These are phyloP conservation scores for Fusarium tricinctum DNA, from an alignment of 2,329 filamentous ascomycete genomes.

Conservation along the genomic window DNA sequence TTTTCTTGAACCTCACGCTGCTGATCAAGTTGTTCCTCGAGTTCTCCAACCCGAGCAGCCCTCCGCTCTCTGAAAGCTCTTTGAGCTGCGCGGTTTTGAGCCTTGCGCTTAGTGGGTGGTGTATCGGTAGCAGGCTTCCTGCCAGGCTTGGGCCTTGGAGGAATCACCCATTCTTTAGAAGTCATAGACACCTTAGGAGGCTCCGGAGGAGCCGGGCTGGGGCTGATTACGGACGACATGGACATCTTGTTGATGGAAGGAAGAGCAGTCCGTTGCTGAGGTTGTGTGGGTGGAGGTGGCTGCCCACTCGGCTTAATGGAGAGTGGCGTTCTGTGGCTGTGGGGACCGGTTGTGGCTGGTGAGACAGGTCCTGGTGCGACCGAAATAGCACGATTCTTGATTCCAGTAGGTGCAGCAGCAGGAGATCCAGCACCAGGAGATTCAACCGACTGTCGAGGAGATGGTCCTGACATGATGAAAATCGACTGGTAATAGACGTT, in stretches of 20 bases:
- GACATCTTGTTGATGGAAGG: conserved; percentile 61
- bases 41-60: conserved; percentile 84
- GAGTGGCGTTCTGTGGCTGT: conserved; percentile 50
- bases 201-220: conserved; percentile 56
- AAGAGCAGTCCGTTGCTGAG: conserved; percentile 53
- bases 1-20: conserved; percentile 70
- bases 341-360: conserved; percentile 45
- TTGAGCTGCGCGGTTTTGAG: conserved; percentile 93
- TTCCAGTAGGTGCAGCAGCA: conserved; percentile 23
- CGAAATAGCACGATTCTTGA: conserved; percentile 46
- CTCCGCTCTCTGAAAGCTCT: conserved; percentile 90
- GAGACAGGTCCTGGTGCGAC: conserved; percentile 40
- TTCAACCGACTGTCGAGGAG: conserved; percentile 38
- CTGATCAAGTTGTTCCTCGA: conserved; percentile 76
- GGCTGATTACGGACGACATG: conserved; percentile 64
- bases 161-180: conserved; percentile 87
- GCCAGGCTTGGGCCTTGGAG: conserved; percentile 87
- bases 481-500: conserved; percentile 25
- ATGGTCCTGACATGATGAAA: conserved; percentile 47
- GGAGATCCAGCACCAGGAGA: conserved; percentile 42
- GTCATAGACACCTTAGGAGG: conserved; percentile 73
- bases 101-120: conserved; percentile 91
- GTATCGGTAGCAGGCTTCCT: conserved; percentile 95
- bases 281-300: conserved; percentile 51
- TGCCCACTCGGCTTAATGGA: conserved; percentile 50